These are phyloP conservation scores for Suillus bovinus DNA, from an alignment of 768 basidiomycete genomes.

Conservation along the genomic window DNA sequence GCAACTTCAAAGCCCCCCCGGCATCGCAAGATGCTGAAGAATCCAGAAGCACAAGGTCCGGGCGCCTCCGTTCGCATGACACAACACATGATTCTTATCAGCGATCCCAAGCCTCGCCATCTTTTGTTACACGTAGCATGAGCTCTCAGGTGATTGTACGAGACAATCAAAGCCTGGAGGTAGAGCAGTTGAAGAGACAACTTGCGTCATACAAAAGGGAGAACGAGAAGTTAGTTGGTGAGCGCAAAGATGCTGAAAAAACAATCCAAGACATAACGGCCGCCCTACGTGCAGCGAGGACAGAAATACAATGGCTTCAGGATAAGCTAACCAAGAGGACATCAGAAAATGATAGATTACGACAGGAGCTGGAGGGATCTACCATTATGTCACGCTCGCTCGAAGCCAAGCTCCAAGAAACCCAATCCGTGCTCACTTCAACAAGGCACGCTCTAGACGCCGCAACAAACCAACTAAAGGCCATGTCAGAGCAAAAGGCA, in stretches of 20 bases:
- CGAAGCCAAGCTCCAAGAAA: neutral
- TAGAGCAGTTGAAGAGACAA: neutral
- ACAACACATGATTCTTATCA: neutral
- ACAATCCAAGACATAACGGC: neutral
- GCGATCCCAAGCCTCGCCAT: neutral
- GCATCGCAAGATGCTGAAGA: neutral
- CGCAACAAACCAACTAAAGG: neutral
- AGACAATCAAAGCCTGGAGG: neutral
- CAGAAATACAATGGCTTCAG: neutral
- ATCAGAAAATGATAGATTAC: neutral
- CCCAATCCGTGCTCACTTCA: neutral
- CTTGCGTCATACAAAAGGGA: neutral
- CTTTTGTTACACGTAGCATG: neutral
- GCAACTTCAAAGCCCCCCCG: neutral
- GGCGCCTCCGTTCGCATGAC: too few species aligned
- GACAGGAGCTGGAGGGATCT: neutral
- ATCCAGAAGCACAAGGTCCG: too few species aligned
- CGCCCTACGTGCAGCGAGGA: too few species aligned
- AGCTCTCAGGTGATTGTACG: neutral
- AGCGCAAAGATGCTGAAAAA: too few species aligned
- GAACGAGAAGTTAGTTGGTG: neutral
- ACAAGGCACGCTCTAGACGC: neutral
- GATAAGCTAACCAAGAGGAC: neutral
- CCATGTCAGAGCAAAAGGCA: neutral
- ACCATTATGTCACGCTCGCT: neutral